phyloP scores from a whole-genome alignment of 257 asterid species.

The Marsdenia floribunda region DNA sequence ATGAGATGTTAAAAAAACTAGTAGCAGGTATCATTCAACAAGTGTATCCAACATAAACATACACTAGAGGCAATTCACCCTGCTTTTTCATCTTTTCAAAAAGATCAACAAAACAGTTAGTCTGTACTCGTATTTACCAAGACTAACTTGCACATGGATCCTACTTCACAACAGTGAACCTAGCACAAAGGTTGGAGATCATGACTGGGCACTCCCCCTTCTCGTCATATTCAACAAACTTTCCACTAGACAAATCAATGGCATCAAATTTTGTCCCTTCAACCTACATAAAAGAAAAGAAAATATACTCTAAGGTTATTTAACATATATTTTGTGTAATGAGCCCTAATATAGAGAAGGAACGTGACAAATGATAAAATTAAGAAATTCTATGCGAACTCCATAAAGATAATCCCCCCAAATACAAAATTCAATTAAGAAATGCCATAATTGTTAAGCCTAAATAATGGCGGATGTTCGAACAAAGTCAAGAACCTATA shows the following conservation, averaged over 20 bases:
- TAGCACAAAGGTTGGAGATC: conserved; percentile 71
- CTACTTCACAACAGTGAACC: conserved; percentile 56
- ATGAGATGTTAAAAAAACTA: background rate
- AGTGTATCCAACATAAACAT: background rate
- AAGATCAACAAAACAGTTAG: conserved; percentile 9
- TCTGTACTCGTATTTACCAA: conserved; percentile 10
- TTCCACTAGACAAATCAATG: conserved; percentile 74
- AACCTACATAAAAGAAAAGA: conserved; percentile 31
- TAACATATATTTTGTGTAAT: background rate
- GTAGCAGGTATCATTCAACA: background rate
- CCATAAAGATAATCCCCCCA: background rate
- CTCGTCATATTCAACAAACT: conserved; percentile 77
- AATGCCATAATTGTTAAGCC: background rate
- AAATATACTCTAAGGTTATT: background rate
- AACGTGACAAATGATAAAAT: background rate
- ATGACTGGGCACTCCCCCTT: conserved; percentile 88
- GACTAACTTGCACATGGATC: background rate
- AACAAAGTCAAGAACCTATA: background rate
- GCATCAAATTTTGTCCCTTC: conserved; percentile 65
- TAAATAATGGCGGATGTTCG: background rate
- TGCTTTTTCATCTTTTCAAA: background rate
- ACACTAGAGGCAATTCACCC: background rate
- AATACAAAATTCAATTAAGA: background rate
- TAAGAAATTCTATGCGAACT: background rate
- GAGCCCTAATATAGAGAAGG: background rate